A percentile compares a stretch with the other conserved stretches of the same genome.
Conservation (phyloP, 257 asterid species). For the Voacanga thouarsii region DNA sequence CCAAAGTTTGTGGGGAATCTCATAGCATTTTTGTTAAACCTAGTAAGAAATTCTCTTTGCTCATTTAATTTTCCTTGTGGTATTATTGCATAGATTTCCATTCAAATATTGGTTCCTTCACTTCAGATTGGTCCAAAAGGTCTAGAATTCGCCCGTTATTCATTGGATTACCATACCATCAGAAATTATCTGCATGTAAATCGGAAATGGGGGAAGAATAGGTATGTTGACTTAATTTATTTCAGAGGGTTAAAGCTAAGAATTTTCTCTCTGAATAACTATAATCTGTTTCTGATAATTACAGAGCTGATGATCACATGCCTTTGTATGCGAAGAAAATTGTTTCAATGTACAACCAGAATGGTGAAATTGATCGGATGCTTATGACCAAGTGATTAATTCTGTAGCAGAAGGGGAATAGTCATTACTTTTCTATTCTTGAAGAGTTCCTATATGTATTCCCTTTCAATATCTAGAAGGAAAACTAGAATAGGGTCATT, state of each 20-base stretch:
- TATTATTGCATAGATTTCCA: constrained; percentile 1
- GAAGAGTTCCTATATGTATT: not conserved
- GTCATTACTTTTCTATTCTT: not conserved
- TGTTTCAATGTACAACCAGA: constrained; percentile 76
- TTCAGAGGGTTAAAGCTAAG: not conserved
- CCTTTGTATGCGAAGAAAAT: constrained; percentile 84
- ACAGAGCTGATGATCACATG: constrained; percentile 91
- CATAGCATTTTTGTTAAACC: constrained; percentile 74
- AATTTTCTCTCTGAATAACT: constrained; percentile 8
- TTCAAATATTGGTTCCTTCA: constrained; percentile 22
- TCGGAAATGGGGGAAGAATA: constrained; percentile 86
- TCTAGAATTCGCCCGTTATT: constrained; percentile 92
- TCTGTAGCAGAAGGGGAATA: constrained; percentile 17
- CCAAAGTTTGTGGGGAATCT: constrained; percentile 79
- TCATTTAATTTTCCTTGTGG: constrained; percentile 9
- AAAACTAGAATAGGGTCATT: not conserved
- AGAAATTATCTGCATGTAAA: constrained; percentile 78
- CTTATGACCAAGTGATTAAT: constrained; percentile 48
- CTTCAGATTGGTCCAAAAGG: constrained; percentile 92
- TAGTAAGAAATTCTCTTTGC: constrained; percentile 45
- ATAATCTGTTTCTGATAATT: constrained; percentile 13
- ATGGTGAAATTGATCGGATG: constrained; percentile 88
- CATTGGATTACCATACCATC: constrained; percentile 93
- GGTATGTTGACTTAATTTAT: constrained; percentile 35
- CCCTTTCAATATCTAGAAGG: constrained; percentile 1